Base-by-base conservation (phyloP, 1,284 basidiomycete species). In the Naganishia liquefaciens region DNA sequence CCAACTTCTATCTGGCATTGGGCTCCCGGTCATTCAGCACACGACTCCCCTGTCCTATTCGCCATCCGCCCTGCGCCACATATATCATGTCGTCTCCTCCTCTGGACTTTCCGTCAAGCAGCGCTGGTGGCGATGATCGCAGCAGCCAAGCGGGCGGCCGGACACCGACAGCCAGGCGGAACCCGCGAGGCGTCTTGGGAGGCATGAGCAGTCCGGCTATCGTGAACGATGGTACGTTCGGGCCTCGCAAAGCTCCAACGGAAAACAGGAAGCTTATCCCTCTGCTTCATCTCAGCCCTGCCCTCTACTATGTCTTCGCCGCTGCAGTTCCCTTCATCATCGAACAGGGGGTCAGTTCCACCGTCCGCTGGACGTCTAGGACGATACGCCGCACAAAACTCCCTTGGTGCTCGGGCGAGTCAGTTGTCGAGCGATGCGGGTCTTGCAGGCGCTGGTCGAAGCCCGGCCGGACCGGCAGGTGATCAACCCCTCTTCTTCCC, bases 401-500 rank as follows among this genome's bases (percentile, higher is more conserved):
- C 64, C 11, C 40, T 51, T 5, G 58, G 57, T 21, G 51, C 52
- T 30, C 51, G 58, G 40, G 46, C 42, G 13, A 65, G 54, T 53
- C 64, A 62, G 33, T 27, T 62, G 21, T 68, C 66, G 58, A 65
- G 68, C 40, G 68, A 66, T 39, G 60, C 65, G 47, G 57, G 44
- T 50, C 52, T 40, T 44, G 57, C 21, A 46, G 62, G 51, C 44
- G 30, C 23, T 49, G 54, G 43, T 25, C 49, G 40, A 25, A 64
- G 55, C 51, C 37, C 52, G 49, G 66, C 57, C 39, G 54, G 69
- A 33, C 47, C 67, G 7, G 63, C 72, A 28, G 73, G 68, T 27
- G 73, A 72, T 50, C 75, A 73, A 30, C 80, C 79, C 9, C 70
- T 81, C 10, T 81, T 81, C 76, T 78, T 81, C 68, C 77, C 80